Conservation (phyloP, 2,329 filamentous ascomycete species). For the Fusarium nodosum region DNA sequence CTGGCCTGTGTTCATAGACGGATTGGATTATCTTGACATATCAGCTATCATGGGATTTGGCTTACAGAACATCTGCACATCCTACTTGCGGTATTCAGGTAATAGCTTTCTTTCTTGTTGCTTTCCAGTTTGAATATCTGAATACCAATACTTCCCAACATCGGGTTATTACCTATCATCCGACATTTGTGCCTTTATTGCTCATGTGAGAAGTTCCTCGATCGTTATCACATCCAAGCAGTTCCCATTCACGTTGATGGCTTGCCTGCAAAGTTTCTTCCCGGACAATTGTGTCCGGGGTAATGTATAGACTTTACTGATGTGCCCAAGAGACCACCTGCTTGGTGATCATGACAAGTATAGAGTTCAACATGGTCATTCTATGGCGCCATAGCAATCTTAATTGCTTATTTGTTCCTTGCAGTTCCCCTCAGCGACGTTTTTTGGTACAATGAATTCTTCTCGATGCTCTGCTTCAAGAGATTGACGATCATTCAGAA, state of each 20-base stretch:
- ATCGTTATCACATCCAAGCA: background rate
- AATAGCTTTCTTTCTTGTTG: background rate
- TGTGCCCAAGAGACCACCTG: background rate
- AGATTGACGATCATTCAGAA: background rate
- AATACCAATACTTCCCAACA: background rate
- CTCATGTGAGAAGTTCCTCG: background rate
- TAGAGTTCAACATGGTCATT: background rate
- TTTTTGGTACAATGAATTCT: background rate
- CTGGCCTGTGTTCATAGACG: background rate
- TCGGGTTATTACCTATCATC: too few species aligned
- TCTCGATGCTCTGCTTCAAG: too few species aligned
- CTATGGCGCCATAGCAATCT: background rate
- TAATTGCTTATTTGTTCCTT: background rate
- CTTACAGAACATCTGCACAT: conserved; percentile 6
- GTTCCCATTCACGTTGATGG: background rate
- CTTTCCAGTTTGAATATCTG: background rate
- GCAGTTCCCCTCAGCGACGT: background rate
- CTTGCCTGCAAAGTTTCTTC: background rate
- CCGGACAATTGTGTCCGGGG: background rate
- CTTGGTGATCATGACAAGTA: background rate
- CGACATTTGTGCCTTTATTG: background rate
- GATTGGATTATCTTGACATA: too few species aligned
- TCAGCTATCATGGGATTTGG: background rate
- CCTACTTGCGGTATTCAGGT: background rate
- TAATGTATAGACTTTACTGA: background rate